Base-by-base conservation (phyloP, 2,329 filamentous ascomycete genomes). In the Aotearoamyces nothofagi region DNA sequence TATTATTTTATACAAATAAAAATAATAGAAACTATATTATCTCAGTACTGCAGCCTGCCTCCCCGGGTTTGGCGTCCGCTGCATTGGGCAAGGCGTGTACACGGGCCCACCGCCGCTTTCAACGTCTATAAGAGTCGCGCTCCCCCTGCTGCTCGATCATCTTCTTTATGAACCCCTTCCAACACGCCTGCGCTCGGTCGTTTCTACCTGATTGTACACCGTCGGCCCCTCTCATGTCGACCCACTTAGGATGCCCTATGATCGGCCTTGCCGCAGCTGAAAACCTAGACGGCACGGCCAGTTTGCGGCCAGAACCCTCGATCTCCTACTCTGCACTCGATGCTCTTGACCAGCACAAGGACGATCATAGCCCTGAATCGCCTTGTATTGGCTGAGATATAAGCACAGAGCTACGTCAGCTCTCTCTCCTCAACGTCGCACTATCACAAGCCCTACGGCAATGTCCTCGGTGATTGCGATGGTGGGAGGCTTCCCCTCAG, bases 261-360 rank as follows among this genome's bases (percentile, higher is more conserved):
- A 29, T 15, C 13, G 22, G 34, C 9, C 26, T 12, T 24, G 29
- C 33, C 16, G 9, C 12, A 38, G 26, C 33, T 38, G 20, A 36
- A 34, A 36, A 25, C 26, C 30, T 32, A 35, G n/a, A 33, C 17
- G 24, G 19, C 16, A 35, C 13, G 27, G 22, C 23, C 19, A 30
- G 24, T 39, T 39, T 38, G 9, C 34, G 37, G 29, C 27, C 20
- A 32, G 13, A 38, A 39, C 28, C 28, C 37, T 38, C 27, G 31
- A 41, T 39, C 26, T 35, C 15, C 33, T 17, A 29, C 35, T 39
- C 20, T 39, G 10, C 24, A 34, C 32, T 39, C 27, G 29, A 41
- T 41, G 9, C 29, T 38, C 24, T 31, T 35, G 13, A 33, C 17
- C 34, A 9, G 33, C 22, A 26, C 28, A 23, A 36, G 20, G 20